These are phyloP conservation scores for Populus hybrid DNA, from an alignment of 441 rosid genomes.

Conservation along the genomic window DNA sequence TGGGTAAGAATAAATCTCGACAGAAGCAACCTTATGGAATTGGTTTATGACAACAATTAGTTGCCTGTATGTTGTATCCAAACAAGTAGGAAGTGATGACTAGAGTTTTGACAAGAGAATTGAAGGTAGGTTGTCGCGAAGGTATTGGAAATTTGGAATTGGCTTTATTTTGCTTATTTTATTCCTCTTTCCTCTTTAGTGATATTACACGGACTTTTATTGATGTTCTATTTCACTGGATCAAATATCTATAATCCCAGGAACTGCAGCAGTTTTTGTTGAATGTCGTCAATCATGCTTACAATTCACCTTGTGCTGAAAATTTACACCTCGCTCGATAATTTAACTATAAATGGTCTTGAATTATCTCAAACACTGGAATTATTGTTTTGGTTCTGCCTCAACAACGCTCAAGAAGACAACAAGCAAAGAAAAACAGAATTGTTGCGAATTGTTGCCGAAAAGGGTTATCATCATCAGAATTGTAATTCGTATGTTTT, in stretches of 20 bases:
- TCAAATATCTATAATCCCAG: not conserved
- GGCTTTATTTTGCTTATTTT: not conserved
- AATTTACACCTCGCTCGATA: not conserved
- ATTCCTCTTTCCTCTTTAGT: not conserved
- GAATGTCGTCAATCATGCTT: too few species aligned
- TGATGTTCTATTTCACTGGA: not conserved
- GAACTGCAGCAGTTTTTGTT: not conserved
- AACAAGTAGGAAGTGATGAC: not conserved
- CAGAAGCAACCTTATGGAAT: slow-evolving; percentile 39
- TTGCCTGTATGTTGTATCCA: not conserved
- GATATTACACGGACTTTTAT: not conserved
- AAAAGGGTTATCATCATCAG: not conserved
- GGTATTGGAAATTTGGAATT: not conserved
- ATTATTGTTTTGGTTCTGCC: not conserved
- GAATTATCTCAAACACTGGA: not conserved
- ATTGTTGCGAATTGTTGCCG: not conserved
- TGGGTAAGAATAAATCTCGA: slow-evolving; percentile 43
- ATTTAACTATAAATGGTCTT: not conserved
- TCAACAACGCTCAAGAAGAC: not conserved
- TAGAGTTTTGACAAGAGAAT: not conserved
- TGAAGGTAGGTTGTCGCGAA: not conserved
- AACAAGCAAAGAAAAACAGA: not conserved
- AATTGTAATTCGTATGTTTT: not conserved
- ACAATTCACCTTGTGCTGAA: not conserved
- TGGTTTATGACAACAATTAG: slow-evolving; percentile 10